Evolutionary conservation across 179 eudicot genomes (phyloP), one percentile per base, ranked within the genome.

Genomic region (Heliamphora ciliata): DNA sequence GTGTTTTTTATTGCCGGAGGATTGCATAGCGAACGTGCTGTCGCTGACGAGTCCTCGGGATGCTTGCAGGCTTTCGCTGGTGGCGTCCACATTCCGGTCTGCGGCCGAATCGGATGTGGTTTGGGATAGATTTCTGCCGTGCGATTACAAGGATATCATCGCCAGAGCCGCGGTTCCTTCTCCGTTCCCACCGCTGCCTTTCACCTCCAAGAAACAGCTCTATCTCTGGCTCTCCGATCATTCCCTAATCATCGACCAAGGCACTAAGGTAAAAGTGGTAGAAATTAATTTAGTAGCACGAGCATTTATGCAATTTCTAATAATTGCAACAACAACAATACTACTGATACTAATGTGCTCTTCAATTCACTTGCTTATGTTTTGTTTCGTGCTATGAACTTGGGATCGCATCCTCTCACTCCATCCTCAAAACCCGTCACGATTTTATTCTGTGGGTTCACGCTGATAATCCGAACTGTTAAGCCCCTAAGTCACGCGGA

Each of bases 61-160:
- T 3, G 82, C 83, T 6, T 87, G 86, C 60, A 18, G 82, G 72
- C 50, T 83, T 0, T 81, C 87, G 8, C 59, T 77, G 18, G 84
- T 83, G 54, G 74, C 76, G 4, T 56, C 73, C 18, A 50, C 44
- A 0, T 87, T 87, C 72, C 18, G 59, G 50, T 83, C 81, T 24
- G 88, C 87, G 15, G 84, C 87, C 0, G 86, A 84, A 0, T 86
- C 84, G 13, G 84, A 88, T 59, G 63, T 82, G 31, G 89, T 88
- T 0, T 86, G 89, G 90, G 89, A 85, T 63, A 58, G 13, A 10
- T 86, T 88, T 64, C 82, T 88, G 58, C 90, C 90, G 8, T 13
- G 40, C 17, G 86, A 84, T 80, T 88, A 88, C 59, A 58, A 71
- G 17, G 85, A 81, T 8, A 78, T 85, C 3, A 54, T 87, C 9